Base-by-base conservation (phyloP, 805 yeast species). In the Candida dajiaensis region DNA sequence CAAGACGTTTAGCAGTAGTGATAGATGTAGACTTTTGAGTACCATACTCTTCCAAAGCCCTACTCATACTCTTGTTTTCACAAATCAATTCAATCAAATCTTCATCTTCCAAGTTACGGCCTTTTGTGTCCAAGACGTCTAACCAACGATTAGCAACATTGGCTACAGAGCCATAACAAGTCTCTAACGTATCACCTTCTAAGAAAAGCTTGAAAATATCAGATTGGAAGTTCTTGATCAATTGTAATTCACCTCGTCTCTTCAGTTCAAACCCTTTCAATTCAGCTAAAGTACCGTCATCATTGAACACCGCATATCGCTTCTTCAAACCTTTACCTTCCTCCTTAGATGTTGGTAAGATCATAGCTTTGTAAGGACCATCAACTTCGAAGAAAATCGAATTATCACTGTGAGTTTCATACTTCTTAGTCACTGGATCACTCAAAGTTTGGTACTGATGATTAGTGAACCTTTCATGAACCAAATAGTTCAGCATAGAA, bases 361-460 rank as follows among this genome's bases (percentile, higher is more conserved):
- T 79, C 99, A 94, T 94, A 0, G 99, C 99, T 58, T 81, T 85
- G 63, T 94, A 94, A 1, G 99, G 99, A 11, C 99, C 99, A 70
- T 94, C 99, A 18, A 95, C 97, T 63, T 94, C 99, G 56, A 94
- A 94, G 68, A 92, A 92, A 66, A 94, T 94, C 15, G 97, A 85
- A 65, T 94, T 94, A 59, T 94, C 99, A 19, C 92, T 81, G 42
- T 77, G 76, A 0, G 89, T 84, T 46, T 83, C 80, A 66, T 92
- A 94, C 55, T 77, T 78, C 60, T 80, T 75, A 18, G 70, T 74
- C 1, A 72, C 74, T 0, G 87, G 81, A 60, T 92, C 96, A 2
- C 77, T 79, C 42, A 90, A 69, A 43, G 85, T 88, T 65, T 92
- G 98, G 59, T 95, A 94, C 61, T 94, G 99, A 58, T 89, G 86